Base-by-base conservation (phyloP, 73 alveolate species). In the Diophrys appendiculata region DNA sequence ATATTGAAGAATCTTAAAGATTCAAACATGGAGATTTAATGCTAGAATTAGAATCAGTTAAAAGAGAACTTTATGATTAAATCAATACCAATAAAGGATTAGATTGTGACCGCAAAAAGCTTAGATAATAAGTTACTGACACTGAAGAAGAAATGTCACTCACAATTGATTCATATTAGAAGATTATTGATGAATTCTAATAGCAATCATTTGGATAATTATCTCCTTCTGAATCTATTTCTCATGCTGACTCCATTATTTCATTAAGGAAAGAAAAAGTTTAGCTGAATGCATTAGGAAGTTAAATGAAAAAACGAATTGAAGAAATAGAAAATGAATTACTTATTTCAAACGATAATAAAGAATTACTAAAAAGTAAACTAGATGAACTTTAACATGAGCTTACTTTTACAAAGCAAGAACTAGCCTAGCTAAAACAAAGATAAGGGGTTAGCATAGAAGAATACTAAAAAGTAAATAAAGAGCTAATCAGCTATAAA, bases 91-190 rank as follows among this genome's bases (percentile, higher is more conserved):
- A 55, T 13, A 75, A 75, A 55, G 93, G 43, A 22, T 72, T 85
- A 1, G 93, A 85, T 31, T n/a, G 18, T 11, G 88, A 85, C 28
- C 53, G 82, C 26, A 35, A 32, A n/a, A 53, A 22, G 11, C 72
- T 81, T 24, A 71, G 76, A 25, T 34, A 73, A 29, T 80, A 78
- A 26, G 35, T 85, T 54, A n/a, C 77, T 11, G 83, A 85, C 31
- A 68, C 78, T 74, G 93, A 85, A 52, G 86, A 70, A 24, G 93
- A 85, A 27, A 85, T 85, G 93, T 76, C 77, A 55, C 56, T 52
- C 13, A 85, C 93, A 2, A 82, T 85, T 2, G 88, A 85, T 30
- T 33, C 82, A 70, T 64, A 67, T 22, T 70, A 70, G 34, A 29
- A 67, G 31, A 70, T 33, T 1, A 67, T 70, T 2, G 68, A 33